These are phyloP conservation scores for Starmerella stigmatis DNA, from an alignment of 805 yeast genomes.

Conservation along the genomic window DNA sequence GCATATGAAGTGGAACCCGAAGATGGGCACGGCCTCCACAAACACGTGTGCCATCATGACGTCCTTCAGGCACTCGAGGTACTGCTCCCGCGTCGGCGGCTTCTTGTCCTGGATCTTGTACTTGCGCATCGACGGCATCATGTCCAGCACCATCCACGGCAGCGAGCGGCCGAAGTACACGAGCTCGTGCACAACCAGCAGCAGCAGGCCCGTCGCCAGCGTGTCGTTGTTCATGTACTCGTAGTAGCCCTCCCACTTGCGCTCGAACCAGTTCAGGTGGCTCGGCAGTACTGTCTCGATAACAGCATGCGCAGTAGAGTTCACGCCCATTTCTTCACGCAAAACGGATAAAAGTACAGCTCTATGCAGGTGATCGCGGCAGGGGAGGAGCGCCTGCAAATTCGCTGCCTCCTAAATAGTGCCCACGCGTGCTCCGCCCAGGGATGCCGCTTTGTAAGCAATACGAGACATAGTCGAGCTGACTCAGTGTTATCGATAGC, in stretches of 20 bases:
- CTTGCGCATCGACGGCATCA: slow-evolving; percentile 70
- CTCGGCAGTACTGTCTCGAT: slow-evolving; percentile 12
- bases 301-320: slow-evolving; percentile 16
- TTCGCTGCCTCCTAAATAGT: neutral
- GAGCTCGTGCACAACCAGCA: slow-evolving; percentile 73
- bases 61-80: slow-evolving; percentile 81
- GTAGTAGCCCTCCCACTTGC: slow-evolving; percentile 84
- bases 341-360: neutral
- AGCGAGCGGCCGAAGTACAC: slow-evolving; percentile 85
- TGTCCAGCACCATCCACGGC: slow-evolving; percentile 86
- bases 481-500: neutral
- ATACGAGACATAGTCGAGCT: slow-evolving; percentile 14
- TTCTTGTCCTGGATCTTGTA: slow-evolving; percentile 86
- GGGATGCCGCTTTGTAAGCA: slow-evolving; percentile 14
- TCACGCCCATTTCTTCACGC: slow-evolving; percentile 14
- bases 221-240: slow-evolving; percentile 75
- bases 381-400: too few species aligned
- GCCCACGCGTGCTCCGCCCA: neutral
- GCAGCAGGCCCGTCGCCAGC: slow-evolving; percentile 81
- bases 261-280: slow-evolving; percentile 40
- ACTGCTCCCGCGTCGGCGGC: slow-evolving; percentile 70
- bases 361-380: too few species aligned
- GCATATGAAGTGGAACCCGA: slow-evolving; percentile 94
- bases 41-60: slow-evolving; percentile 79
- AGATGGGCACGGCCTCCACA: slow-evolving; percentile 91